Evolutionary conservation across 805 yeast species (phyloP), one percentile per base, ranked within the genome.

Genomic region (Wickerhamiella alocasiicola): DNA sequence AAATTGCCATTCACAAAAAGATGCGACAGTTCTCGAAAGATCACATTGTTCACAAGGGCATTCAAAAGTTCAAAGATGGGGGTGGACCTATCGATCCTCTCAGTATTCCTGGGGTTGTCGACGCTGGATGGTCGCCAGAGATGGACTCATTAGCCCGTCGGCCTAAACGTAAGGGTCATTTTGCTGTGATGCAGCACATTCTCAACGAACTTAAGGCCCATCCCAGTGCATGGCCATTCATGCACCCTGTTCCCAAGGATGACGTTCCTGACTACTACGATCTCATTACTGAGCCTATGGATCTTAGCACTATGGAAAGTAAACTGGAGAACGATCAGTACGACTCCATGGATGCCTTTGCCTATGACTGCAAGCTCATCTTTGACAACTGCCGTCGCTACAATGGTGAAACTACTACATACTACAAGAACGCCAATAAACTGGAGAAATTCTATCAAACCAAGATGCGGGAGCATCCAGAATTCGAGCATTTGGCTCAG

Each of bases 161-260:
- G 55, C 97, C 98, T 2, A 84, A 85, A 57, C 67, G 95, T 42
- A 83, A 93, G 2, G 95, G 96, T 7, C 96, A 91, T 63, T 82
- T 82, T 63, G 91, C 91, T 33, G 80, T 81, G 46, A 87, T 91
- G 94, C 83, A 82, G 51, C 84, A 84, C 42, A 61, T 91, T 13
- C 67, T 91, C 31, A 75, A 84, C 5, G 99, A 91, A 55, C 59
- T 91, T 64, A 91, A 83, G 55, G 84, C 82, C 56, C 94, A 91
- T 60, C 93, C 97, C 0, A 82, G 95, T 3, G 88, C 96, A 20
- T 91, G 98, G 98, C 98, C 99, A 28, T 91, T 91, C 61, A 74
- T 85, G 34, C 80, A 76, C 42, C 95, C 98, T 2, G 98, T 91
- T 11, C 83, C 81, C 57, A 76, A 73, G 55, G 93, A 83, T 30